phyloP scores from a whole-genome alignment of 768 basidiomycete genomes.

The Wakefieldia striispora region DNA sequence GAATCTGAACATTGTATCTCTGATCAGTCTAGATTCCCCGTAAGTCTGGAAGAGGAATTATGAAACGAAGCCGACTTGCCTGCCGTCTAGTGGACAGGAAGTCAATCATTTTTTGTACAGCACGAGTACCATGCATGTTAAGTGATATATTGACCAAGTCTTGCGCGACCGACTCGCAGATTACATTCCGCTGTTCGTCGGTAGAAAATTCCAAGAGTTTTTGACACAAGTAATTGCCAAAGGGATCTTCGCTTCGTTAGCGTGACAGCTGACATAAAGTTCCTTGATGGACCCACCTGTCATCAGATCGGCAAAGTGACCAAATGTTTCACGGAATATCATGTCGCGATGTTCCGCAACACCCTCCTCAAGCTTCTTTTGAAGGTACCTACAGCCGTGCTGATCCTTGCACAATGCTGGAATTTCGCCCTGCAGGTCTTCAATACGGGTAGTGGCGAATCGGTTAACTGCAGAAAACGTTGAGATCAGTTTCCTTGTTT shows the following conservation, averaged over 20 bases:
- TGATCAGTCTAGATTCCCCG: constrained; percentile 68
- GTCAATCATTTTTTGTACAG: constrained; percentile 99
- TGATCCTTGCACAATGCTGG: constrained; percentile 96
- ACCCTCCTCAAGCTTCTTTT: constrained; percentile 98
- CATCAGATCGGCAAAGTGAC: constrained; percentile 98
- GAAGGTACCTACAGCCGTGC: constrained; percentile 96
- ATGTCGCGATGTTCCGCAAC: constrained; percentile 95
- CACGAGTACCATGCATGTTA: constrained; percentile 99
- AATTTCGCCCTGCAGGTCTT: constrained; percentile 95
- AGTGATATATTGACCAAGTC: constrained; percentile 97
- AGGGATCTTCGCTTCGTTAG: constrained; percentile 65
- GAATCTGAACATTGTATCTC: constrained; percentile 87
- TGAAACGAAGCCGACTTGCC: constrained; percentile 50
- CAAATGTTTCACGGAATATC: constrained; percentile 98
- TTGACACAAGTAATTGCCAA: constrained; percentile 99
- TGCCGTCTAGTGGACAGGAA: constrained; percentile 94
- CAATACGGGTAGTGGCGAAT: constrained; percentile 92
- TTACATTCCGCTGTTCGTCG: constrained; percentile 94
- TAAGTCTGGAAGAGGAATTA: constrained; percentile 51
- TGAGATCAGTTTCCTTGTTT: background rate
- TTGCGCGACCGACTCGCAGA: constrained; percentile 96
- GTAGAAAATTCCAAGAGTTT: constrained; percentile 96
- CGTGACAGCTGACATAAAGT: background rate
- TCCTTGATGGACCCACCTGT: constrained; percentile 55
- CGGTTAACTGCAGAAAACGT: constrained; percentile 69